These are phyloP conservation scores for Orbilia ellipsospora DNA, from an alignment of 2,329 filamentous ascomycete genomes.

Conservation along the genomic window DNA sequence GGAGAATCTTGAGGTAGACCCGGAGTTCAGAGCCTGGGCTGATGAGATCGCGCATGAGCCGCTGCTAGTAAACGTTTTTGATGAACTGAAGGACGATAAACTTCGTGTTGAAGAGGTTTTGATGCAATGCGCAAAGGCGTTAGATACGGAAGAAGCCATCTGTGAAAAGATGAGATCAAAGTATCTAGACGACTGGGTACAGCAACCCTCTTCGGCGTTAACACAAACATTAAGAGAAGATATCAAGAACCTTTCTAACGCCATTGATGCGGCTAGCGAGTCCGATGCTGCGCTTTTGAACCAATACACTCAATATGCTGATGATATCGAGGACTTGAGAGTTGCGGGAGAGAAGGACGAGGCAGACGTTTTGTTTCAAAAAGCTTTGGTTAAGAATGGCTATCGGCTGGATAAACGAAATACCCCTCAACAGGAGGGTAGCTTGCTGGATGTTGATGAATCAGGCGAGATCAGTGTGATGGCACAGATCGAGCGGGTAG, in stretches of 20 bases:
- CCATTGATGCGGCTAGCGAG: conserved; percentile 85
- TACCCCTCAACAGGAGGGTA: conserved; percentile 73
- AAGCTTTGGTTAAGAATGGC: conserved; percentile 82
- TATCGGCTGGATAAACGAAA: conserved; percentile 69
- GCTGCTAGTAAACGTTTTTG: conserved; percentile 80
- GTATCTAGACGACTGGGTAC: conserved; percentile 94
- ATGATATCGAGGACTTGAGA: conserved; percentile 94
- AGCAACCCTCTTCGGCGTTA: conserved; percentile 90
- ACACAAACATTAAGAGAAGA: conserved; percentile 89
- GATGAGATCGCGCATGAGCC: conserved; percentile 83
- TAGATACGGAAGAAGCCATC: conserved; percentile 97
- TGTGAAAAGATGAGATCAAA: conserved; percentile 99
- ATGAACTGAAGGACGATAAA: conserved; percentile 80
- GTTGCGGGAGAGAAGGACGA: conserved; percentile 75
- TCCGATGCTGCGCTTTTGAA: conserved; percentile 86
- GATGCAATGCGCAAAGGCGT: conserved; percentile 83
- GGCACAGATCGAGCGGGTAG: conserved; percentile 88
- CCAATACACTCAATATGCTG: conserved; percentile 85
- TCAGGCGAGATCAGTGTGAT: conserved; percentile 73
- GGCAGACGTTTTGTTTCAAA: conserved; percentile 75
- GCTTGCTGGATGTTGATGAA: conserved; percentile 48
- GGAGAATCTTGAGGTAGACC: conserved; percentile 81
- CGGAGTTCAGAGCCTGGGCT: conserved; percentile 94
- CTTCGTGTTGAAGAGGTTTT: conserved; percentile 76
- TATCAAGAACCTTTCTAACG: conserved; percentile 86